Evolutionary conservation across 2,329 filamentous ascomycete species (phyloP), one percentile per base, ranked within the genome.

Genomic region (Aspergillus novofumigatus): DNA sequence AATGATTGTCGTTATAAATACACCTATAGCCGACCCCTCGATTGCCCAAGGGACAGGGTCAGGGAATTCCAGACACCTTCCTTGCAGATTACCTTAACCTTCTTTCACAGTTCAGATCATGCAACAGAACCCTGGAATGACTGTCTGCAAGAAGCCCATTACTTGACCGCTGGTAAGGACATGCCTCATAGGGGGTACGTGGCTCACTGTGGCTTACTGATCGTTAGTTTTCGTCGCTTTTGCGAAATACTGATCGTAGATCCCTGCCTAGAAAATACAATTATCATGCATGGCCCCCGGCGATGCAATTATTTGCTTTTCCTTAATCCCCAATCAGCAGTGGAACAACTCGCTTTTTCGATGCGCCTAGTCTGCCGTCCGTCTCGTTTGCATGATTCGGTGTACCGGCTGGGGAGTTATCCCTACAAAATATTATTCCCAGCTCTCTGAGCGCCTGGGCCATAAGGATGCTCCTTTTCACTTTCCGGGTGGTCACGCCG

Each of bases 281-380:
- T 59, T 57, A 58, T 52, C 55, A 55, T 50, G 56, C 57, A 51
- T 41, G 20, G 49, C 20, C 14, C 7, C 55, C 52, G 53, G 56
- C 51, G 52, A 49, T 55, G 55, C 53, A 54, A 32, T 14, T 47
- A 9, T 49, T 51, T 57, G 38, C 49, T 48, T 56, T 56, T 56
- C 49, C 41, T 49, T 28, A 38, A 57, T 21, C 42, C 29, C 49
- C 45, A 49, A 29, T 49, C 54, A 52, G 59, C 54, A 52, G 59
- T 64, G 61, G 63, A 57, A 47, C 56, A 44, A 42, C 59, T 54
- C 55, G 55, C 62, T 45, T 52, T 54, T 59, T 58, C 52, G 53
- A 57, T 64, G 59, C 60, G 51, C 49, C 44, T 52, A 61, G 61
- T 63, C 58, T 54, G 59, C 49, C 59, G 54, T 54, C 44, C 49